Conservation (phyloP, 177 flowering plant species). For the Vitis hybrid region DNA sequence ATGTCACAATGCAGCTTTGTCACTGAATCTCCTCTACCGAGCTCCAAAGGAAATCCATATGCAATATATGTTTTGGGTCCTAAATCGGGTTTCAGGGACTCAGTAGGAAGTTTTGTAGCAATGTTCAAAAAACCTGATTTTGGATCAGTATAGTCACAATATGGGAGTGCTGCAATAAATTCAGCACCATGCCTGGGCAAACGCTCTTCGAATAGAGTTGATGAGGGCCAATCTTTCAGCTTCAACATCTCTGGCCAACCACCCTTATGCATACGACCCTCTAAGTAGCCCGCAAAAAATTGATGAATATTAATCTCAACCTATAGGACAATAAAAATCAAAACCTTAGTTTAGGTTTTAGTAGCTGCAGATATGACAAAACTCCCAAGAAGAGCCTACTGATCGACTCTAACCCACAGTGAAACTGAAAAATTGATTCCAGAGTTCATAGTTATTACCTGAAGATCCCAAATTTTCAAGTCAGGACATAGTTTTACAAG, state of each 20-base stretch:
- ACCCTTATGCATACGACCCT: conserved; percentile 56
- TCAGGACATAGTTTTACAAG: too few species aligned
- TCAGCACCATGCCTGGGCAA: conserved; percentile 84
- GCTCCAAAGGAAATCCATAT: conserved; percentile 67
- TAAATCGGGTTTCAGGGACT: conserved; percentile 60
- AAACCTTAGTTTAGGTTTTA: neutral
- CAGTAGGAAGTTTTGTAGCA: conserved; percentile 66
- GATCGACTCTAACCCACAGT: too few species aligned
- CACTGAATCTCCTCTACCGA: conserved; percentile 85
- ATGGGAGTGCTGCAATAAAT: conserved; percentile 66
- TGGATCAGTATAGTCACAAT: conserved; percentile 70
- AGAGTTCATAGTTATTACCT: too few species aligned
- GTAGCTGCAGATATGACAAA: neutral
- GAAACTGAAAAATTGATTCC: too few species aligned
- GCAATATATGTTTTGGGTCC: conserved; percentile 88
- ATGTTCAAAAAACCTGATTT: conserved; percentile 64
- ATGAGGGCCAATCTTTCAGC: conserved; percentile 85
- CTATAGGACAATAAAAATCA: conserved; percentile 30
- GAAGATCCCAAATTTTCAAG: too few species aligned
- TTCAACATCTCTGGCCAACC: conserved; percentile 88
- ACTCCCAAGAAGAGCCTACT: neutral
- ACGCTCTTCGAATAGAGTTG: conserved; percentile 65
- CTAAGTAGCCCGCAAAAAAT: conserved; percentile 73
- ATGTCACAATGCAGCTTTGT: conserved; percentile 85
- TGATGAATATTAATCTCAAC: conserved; percentile 70